A percentile compares a stretch with the other conserved stretches of the same genome.
Conservation (phyloP, 768 basidiomycete species). For the Saitozyma sp. region DNA sequence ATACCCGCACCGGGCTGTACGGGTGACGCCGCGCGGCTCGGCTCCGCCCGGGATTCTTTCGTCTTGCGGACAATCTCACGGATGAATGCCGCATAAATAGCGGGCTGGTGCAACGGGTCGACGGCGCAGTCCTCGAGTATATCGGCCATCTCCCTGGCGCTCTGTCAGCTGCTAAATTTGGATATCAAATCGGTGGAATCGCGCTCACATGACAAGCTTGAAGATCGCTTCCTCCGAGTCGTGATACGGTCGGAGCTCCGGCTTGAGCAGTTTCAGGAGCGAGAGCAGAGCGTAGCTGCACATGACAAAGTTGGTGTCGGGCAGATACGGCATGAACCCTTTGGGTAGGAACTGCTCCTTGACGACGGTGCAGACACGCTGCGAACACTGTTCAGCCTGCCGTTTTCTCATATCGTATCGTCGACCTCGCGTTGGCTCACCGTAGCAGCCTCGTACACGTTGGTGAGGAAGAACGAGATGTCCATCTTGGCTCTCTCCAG, state of each 20-base stretch:
- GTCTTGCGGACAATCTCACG: constrained; percentile 61
- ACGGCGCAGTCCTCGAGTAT: constrained; percentile 74
- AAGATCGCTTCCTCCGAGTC: constrained; percentile 45
- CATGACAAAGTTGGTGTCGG: constrained; percentile 89
- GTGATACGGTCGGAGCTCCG: constrained; percentile 46
- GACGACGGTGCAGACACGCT: constrained; percentile 57
- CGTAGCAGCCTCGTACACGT: constrained; percentile 50
- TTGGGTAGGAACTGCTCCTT: constrained; percentile 75
- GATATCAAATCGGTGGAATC: constrained; percentile 61
- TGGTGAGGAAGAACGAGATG: constrained; percentile 51
- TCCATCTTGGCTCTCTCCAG: constrained; percentile 61
- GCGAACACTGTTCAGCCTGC: neutral
- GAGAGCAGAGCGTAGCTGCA: constrained; percentile 87
- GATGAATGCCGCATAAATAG: constrained; percentile 80
- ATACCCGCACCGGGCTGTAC: neutral
- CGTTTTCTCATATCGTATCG: too few species aligned
- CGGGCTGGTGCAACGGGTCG: constrained; percentile 80
- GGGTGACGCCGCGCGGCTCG: neutral
- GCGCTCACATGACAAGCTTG: constrained; percentile 38
- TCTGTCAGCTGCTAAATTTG: constrained; percentile 57
- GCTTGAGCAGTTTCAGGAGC: constrained; percentile 72
- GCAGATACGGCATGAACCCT: constrained; percentile 77
- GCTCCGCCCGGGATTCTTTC: constrained; percentile 15
- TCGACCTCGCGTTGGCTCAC: constrained; percentile 12
- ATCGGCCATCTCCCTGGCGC: constrained; percentile 77